phyloP scores from a whole-genome alignment of 768 basidiomycete genomes.

The Trametes meyenii region DNA sequence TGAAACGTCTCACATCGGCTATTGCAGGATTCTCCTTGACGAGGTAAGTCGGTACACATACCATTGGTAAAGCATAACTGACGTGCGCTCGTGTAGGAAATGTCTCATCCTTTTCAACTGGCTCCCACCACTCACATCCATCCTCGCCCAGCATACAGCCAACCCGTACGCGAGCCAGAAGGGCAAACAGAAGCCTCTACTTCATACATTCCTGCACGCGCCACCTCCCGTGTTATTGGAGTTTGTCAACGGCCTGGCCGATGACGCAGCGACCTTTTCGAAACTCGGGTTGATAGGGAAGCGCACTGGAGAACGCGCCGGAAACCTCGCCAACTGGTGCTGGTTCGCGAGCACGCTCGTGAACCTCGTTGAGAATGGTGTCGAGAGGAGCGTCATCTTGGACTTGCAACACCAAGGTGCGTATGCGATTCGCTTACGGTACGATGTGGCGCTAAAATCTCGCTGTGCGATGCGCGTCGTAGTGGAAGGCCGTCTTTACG shows the following conservation, averaged over 20 bases:
- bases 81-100: constrained; percentile 52
- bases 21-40: constrained; percentile 73
- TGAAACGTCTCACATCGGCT: constrained; percentile 62
- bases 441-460: constrained; percentile 7
- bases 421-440: not conserved
- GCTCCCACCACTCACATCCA: constrained; percentile 71
- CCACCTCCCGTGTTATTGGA: constrained; percentile 84
- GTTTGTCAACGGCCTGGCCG: constrained; percentile 70
- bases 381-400: constrained; percentile 73
- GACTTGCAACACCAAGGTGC: constrained; percentile 65
- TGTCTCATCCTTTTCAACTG: constrained; percentile 83
- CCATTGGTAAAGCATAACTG: no score
- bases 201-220: constrained; percentile 76
- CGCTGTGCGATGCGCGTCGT: not conserved
- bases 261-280: constrained; percentile 80
- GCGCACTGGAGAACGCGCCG: constrained; percentile 67
- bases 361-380: constrained; percentile 79
- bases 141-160: constrained; percentile 69
- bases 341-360: constrained; percentile 83
- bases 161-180: constrained; percentile 56
- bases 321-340: constrained; percentile 80
- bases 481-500: constrained; percentile 77
- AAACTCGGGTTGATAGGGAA: constrained; percentile 69
- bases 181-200: constrained; percentile 52
- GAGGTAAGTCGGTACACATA: constrained; percentile 48